Percentiles rank a stretch among this genome's conserved stretches.
Conservation (phyloP, 257 asterid genomes). For the Solanum okadae region DNA sequence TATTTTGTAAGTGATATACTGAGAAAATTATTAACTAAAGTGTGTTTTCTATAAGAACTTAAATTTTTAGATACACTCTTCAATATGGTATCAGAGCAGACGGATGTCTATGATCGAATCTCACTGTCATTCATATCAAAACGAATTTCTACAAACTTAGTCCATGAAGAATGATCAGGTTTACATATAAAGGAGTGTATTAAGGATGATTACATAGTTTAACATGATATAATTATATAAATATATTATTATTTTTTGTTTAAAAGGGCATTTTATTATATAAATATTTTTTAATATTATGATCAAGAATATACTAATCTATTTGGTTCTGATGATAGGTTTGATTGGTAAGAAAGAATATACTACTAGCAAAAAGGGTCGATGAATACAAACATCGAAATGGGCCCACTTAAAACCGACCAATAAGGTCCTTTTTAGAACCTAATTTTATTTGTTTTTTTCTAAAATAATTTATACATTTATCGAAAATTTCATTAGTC, state of each 20-base stretch:
- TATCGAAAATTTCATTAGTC: background rate
- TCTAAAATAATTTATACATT: background rate
- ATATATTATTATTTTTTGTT: background rate
- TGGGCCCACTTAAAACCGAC: slow-evolving; percentile 3
- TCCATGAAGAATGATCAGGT: background rate
- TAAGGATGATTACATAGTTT: too few species aligned
- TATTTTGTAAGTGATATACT: background rate
- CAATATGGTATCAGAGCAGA: too few species aligned
- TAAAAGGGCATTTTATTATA: background rate
- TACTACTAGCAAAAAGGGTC: background rate
- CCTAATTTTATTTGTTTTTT: background rate
- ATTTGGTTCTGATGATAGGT: background rate
- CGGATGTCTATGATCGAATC: background rate
- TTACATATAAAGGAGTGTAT: too few species aligned
- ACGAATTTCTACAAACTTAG: background rate
- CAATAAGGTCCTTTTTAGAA: background rate
- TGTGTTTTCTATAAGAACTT: too few species aligned
- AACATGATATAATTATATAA: background rate
- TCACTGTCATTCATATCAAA: background rate
- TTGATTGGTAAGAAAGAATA: background rate
- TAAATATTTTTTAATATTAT: background rate
- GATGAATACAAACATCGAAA: background rate
- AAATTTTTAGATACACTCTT: too few species aligned
- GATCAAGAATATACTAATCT: background rate
- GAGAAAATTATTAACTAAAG: background rate